A percentile compares a stretch with the other conserved stretches of the same genome.
phyloP scores from a whole-genome alignment of 2,329 filamentous ascomycete species.

The Hymenoscyphus fraxineus region DNA sequence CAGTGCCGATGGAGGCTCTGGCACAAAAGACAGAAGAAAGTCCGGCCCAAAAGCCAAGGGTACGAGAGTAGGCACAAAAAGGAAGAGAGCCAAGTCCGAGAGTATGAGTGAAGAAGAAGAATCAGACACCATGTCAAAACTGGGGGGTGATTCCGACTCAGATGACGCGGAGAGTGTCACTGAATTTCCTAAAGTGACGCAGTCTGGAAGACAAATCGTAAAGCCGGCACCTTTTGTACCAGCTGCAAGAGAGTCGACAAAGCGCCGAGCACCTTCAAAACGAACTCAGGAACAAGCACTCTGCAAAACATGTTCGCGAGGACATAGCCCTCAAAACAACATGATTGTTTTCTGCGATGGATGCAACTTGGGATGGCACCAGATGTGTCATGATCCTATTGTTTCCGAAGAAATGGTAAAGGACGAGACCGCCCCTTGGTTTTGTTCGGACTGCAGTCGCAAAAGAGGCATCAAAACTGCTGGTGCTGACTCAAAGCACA shows the following conservation, averaged over 20 bases:
- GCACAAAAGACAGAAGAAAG: constrained; percentile 21
- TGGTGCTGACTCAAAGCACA: constrained; percentile 34
- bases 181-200: constrained; percentile 60
- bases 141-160: constrained; percentile 38
- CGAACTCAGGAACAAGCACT: constrained; percentile 57
- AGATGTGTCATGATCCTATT: constrained; percentile 73
- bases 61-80: constrained; percentile 28
- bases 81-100: constrained; percentile 31
- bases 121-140: constrained; percentile 31
- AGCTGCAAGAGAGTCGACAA: constrained; percentile 43
- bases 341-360: constrained; percentile 83
- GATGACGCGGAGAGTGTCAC: constrained; percentile 43
- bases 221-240: constrained; percentile 63
- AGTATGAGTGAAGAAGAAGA: constrained; percentile 29
- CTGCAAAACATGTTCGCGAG: constrained; percentile 70
- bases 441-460: constrained; percentile 58
- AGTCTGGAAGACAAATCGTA: constrained; percentile 69
- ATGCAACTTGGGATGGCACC: constrained; percentile 77
- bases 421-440: constrained; percentile 66
- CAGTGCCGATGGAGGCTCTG: constrained; percentile 15
- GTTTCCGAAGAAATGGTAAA: constrained; percentile 67
- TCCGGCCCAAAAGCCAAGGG: constrained; percentile 17
- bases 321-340: constrained; percentile 68
- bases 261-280: constrained; percentile 47
- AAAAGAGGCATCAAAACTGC: constrained; percentile 45